Evolutionary conservation across 495 filamentous ascomycete genomes (phyloP), one percentile per base, ranked within the genome.

Genomic region (Lindgomyces ingoldianus): DNA sequence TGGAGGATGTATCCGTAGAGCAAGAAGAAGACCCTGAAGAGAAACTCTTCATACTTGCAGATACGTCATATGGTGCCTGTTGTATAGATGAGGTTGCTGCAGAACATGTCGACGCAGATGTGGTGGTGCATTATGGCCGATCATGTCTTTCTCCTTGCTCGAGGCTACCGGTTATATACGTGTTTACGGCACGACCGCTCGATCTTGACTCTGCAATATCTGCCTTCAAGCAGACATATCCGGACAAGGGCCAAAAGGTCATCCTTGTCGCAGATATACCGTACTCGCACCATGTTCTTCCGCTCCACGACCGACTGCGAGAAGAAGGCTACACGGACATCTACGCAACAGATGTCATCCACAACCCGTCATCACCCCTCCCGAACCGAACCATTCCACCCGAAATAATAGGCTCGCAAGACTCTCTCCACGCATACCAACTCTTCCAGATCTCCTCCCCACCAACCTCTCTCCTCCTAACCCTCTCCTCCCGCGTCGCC

Each of bases 21-120:
- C 59, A 67, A 12, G 47, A 68, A 0, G 64, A 74, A 18, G 69
- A 70, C 11, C 60, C 62, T 27, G 70, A 79, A 24, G 79, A 81
- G 42, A 84, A 82, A 64, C 80, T 96, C 25, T 94, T 87, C 68
- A 95, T 99, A 63, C 81, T 99, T 41, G 94, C 89, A 30, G 94
- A 99, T 74, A 98, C 94, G 9, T 96, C 93, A 1, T 99, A 98
- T 75, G 93, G 94, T 46, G 85, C 93, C 3, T 99, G 94, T 78
- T 99, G 94, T 73, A 92, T 97, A 51, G 94, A 99, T 65, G 94
- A 99, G 75, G 88, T 98, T 47, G 95, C 94, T 1, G 94, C 95
- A 16, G 93, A 98, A 71, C 95, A 99, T 74, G 88, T 90, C 27
- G 81, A 91, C 70, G 93, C 94, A 4, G 89, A 98, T 54, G 91